Conservation (phyloP, 2,329 filamentous ascomycete species). For the Paraconiothyrium sp. region DNA sequence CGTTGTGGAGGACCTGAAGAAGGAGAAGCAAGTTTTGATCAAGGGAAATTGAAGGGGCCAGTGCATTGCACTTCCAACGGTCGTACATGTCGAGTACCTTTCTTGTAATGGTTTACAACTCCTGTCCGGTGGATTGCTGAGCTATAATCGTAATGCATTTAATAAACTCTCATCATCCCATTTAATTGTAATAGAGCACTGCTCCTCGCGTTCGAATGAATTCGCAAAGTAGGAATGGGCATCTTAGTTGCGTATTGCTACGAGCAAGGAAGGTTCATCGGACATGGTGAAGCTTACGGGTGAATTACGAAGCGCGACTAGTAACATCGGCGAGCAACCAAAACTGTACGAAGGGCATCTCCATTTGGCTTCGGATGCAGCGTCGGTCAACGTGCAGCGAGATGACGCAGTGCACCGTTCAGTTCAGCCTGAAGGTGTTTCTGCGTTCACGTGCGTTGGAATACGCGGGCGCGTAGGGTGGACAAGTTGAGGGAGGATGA, state of each 20-base stretch:
- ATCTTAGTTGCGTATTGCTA: neutral
- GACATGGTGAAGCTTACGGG: neutral
- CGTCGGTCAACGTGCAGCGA: neutral
- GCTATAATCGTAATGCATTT: neutral
- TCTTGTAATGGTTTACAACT: neutral
- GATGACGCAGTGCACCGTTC: neutral
- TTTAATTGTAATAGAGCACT: neutral
- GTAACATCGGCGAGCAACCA: neutral
- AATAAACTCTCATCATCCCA: neutral
- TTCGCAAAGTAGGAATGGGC: neutral
- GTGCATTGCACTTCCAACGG: neutral
- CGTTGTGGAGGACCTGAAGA: conserved; percentile 67
- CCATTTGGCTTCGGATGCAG: neutral
- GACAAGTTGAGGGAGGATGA: neutral
- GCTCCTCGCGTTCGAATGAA: neutral
- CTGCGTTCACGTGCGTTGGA: neutral
- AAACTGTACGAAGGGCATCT: neutral
- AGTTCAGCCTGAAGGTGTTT: neutral
- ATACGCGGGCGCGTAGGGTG: neutral
- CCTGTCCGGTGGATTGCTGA: neutral
- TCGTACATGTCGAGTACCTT: neutral
- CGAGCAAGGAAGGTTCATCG: neutral
- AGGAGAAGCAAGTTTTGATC: conserved; percentile 70
- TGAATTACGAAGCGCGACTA: neutral
- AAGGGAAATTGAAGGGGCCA: conserved; percentile 14